Conservation (phyloP, 2,329 filamentous ascomycete genomes). For the Blastomyces gilchristii region DNA sequence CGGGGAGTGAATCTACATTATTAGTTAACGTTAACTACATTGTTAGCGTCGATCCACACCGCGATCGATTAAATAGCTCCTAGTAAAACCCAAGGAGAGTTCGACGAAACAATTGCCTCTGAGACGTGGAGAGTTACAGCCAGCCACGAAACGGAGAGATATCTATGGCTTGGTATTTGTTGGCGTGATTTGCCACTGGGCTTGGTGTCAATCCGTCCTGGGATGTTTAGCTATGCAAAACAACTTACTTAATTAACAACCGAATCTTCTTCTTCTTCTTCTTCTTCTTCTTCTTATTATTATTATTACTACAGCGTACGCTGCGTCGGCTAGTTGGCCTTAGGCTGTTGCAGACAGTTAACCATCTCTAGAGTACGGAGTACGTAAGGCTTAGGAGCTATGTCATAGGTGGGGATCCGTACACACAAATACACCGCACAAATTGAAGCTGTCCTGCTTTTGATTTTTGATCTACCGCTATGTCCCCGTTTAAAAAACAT, state of each 20-base stretch:
- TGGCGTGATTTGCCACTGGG: not conserved
- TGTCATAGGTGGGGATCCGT: not conserved
- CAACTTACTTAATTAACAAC: no score
- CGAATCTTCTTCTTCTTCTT: no score
- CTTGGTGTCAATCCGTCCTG: not conserved
- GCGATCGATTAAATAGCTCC: not conserved
- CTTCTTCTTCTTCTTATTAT: not conserved
- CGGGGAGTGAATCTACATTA: not conserved
- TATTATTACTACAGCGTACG: not conserved
- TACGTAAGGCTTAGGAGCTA: not conserved
- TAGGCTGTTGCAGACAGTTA: not conserved
- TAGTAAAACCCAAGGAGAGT: not conserved
- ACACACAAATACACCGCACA: not conserved
- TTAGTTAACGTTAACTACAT: not conserved
- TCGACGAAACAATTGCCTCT: not conserved
- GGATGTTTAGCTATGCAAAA: no score
- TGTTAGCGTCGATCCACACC: not conserved
- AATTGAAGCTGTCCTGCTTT: not conserved
- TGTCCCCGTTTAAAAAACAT: not conserved
- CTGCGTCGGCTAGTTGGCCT: not conserved
- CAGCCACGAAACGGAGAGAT: not conserved
- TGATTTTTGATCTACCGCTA: slow-evolving; percentile 8
- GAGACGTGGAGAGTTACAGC: not conserved
- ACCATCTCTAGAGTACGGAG: not conserved
- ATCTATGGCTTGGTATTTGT: not conserved